A percentile compares a stretch with the other conserved stretches of the same genome.
Conservation (phyloP, 345 rosid genomes). For the Mercurialis annua region DNA sequence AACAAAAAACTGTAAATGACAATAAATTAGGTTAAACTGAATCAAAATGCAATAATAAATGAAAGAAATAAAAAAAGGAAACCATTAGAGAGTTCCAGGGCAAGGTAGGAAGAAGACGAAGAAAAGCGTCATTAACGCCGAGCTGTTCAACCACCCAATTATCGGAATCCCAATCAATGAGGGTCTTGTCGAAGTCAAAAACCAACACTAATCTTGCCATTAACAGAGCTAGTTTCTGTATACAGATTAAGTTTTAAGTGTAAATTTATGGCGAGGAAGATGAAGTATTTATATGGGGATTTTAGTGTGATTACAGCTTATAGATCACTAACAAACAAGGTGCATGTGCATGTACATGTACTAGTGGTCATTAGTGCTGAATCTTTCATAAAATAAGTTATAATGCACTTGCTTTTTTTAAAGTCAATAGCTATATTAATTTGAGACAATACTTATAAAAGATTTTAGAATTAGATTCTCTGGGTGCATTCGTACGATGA, state of each 20-base stretch:
- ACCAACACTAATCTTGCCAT: conserved; percentile 23
- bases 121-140: conserved; percentile 16
- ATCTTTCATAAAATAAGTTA: not conserved
- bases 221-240: not conserved
- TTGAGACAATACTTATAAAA: no score
- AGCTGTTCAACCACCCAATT: conserved; percentile 27
- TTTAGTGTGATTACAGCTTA: conserved; percentile 1
- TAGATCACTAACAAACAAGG: conserved; percentile 6
- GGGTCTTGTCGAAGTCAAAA: conserved; percentile 35
- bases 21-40: no score
- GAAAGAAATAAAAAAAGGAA: not conserved
- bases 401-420: no score
- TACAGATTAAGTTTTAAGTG: no score
- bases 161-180: conserved; percentile 28
- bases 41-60: no score
- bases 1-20: no score
- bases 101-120: conserved; percentile 25
- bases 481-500: no score
- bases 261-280: not conserved
- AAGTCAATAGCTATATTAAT: no score
- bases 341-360: not conserved
- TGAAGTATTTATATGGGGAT: not conserved
- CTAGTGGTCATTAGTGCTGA: not conserved
- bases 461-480: no score
- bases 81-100: conserved; percentile 29